Evolutionary conservation across 176 grass and related monocot species (phyloP), one percentile per base, ranked within the genome.

Genomic region (Raddia distichophylla): DNA sequence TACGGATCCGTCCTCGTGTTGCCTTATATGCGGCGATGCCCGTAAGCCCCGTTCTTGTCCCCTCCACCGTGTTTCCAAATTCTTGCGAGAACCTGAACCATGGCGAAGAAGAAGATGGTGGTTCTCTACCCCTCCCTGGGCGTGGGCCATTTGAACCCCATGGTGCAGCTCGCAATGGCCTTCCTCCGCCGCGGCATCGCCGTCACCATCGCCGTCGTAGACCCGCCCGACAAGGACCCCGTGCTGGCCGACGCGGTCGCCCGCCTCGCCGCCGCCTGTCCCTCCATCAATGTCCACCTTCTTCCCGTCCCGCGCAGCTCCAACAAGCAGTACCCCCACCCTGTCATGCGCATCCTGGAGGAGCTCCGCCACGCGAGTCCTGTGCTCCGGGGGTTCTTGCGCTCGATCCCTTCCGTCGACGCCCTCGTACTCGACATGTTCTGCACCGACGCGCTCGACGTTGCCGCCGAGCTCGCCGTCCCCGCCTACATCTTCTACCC

Each of bases 371-470:
- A 55, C 27, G 73, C 82, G 9, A 82, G 19, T 46, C 35, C 18
- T 6, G 51, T 34, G 51, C 78, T 87, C 56, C 69, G 60, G 5
- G 53, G 64, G 2, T 56, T 77, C 77, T 20, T 81, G 19, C 0
- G 32, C 47, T 69, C 71, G 51, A 59, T 58, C 71, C 44, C 77
- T 0, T 57, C 70, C 60, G 44, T 87, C 9, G 73, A 76, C 58
- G 79, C 81, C 40, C 40, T 95, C 40, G 77, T 95, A 18, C 52
- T 95, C 67, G 93, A 95, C 77, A 87, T 95, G 84, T 92, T 95
- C 80, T 95, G 90, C 87, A 43, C 22, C 51, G 82, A 84, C 33
- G 93, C 82, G 8, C 75, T 92, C 83, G 87, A 90, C 67, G 65
- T 86, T 35, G 86, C 85, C 22, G 61, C 73, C 0, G 73, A 88